These are phyloP conservation scores for Polychaeton citri DNA, from an alignment of 2,329 filamentous ascomycete genomes.

Conservation along the genomic window DNA sequence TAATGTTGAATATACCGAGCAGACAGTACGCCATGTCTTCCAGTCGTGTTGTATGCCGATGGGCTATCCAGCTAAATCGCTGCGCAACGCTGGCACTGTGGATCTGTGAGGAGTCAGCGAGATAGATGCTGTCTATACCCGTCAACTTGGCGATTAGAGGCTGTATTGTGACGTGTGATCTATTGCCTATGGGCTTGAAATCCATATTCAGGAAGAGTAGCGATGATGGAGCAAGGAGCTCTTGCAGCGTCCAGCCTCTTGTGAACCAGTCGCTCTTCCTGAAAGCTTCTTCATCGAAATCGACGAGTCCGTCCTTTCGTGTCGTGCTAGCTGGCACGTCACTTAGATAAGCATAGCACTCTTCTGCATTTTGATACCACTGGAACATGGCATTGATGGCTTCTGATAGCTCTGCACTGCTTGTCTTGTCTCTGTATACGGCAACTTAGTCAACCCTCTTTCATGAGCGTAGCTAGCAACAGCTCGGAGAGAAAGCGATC, in stretches of 20 bases:
- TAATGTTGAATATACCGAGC: constrained; percentile 12
- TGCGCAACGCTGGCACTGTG: constrained; percentile 6
- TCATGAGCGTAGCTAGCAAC: no score
- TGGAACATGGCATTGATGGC: constrained; percentile 7
- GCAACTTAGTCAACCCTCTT: no score
- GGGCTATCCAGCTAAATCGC: constrained; percentile 9
- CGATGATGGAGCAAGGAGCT: constrained; percentile 9
- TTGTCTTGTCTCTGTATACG: constrained; percentile 7
- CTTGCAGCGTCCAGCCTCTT: constrained; percentile 15
- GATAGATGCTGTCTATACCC: no score
- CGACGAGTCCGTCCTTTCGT: no score
- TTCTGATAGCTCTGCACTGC: constrained; percentile 3
- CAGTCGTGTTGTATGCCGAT: constrained; percentile 6
- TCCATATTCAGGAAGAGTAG: constrained; percentile 7
- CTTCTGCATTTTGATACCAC: constrained; percentile 5
- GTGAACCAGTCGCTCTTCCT: no score
- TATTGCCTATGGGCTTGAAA: constrained; percentile 6
- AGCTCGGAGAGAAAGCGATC: no score
- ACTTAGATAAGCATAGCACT: constrained; percentile 5
- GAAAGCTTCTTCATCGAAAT: background rate
- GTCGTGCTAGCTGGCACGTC: constrained; percentile 5
- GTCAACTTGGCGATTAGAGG: no score
- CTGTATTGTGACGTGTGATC: no score
- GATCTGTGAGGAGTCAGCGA: no score
- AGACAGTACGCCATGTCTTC: constrained; percentile 13